Base-by-base conservation (phyloP, 257 asterid species). In the Cordia subcordata region DNA sequence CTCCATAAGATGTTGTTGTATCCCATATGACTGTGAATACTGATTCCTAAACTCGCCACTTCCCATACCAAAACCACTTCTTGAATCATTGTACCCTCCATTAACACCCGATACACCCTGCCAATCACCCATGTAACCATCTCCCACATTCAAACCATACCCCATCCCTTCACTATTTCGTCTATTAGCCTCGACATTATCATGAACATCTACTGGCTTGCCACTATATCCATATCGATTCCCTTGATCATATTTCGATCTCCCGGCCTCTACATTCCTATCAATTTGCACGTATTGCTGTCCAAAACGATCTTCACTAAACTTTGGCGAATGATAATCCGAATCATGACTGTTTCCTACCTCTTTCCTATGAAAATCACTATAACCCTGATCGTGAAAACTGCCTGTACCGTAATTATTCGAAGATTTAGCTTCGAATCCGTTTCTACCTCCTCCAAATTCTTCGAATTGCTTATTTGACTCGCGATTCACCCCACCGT, bases 401-500 rank as follows among this genome's bases (percentile, higher is more conserved):
- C 64, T 54, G 50, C 21, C 53, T 11, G 60, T 32, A 33, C 62
- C 57, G 52, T 4, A 55, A 32, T 18, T 58, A 19, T 49, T 14
- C 3, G 21, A 6, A 20, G 49, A 39, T 27, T 71, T 63, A 52
- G 64, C 22, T 80, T 77, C 49, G 68, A 57, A 39, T 68, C 70
- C 27, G 14, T 32, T 38, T 19, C 42, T 49, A 52, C 38, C 15
- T 68, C 73, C 27, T 57, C 1, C 49, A 57, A 39, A 22, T 63
- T 53, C 73, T 27, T 27, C 6, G 35, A 27, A 27, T 6, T 3
- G 35, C 35, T 27, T 63, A 66, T 58, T 73, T 14, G 64, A 45
- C 38, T 74, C 76, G 21, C 53, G 65, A 64, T 53, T 59, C 16
- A 73, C 71, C 18, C 88, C 70, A 16, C 83, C 99, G 37, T 88